These are phyloP conservation scores for Ustulina deusta DNA, from an alignment of 2,329 filamentous ascomycete species.

Conservation along the genomic window DNA sequence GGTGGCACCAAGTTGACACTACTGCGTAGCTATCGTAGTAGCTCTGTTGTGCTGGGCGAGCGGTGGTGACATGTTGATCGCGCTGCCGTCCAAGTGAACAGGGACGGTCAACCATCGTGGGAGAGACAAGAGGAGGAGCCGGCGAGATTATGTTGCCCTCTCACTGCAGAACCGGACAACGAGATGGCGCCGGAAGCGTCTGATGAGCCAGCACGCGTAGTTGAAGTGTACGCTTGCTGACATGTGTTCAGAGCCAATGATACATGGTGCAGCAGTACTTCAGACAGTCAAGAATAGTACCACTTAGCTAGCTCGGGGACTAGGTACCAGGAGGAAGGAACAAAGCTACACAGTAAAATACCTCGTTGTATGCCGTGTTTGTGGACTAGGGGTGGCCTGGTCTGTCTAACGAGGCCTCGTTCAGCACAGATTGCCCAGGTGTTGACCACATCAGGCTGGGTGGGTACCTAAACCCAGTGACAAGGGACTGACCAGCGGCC, in stretches of 20 bases:
- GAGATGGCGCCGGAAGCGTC: neutral
- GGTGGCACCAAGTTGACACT: conserved; percentile 34
- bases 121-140: too few relatives aligned
- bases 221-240: conserved; percentile 12
- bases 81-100: conserved; percentile 8
- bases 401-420: conserved; percentile 21
- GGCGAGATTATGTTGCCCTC: neutral
- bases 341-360: conserved; percentile 31
- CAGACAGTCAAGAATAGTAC: conserved; percentile 15
- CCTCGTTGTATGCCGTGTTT: conserved; percentile 8
- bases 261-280: conserved; percentile 3
- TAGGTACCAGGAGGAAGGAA: conserved; percentile 7
- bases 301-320: neutral
- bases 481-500: conserved; percentile 29
- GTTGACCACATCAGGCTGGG: conserved; percentile 34
- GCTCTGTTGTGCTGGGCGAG: conserved; percentile 15
- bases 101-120: conserved; percentile 1
- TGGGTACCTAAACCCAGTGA: conserved; percentile 21
- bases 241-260: neutral
- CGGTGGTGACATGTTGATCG: conserved; percentile 20
- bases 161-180: neutral
- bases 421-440: conserved; percentile 19
- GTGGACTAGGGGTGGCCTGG: conserved; percentile 13
- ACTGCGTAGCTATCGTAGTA: conserved; percentile 36
- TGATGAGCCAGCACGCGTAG: neutral